Base-by-base conservation (phyloP, 2,329 filamentous ascomycete genomes). In the Pseudogymnoascus sp. region DNA sequence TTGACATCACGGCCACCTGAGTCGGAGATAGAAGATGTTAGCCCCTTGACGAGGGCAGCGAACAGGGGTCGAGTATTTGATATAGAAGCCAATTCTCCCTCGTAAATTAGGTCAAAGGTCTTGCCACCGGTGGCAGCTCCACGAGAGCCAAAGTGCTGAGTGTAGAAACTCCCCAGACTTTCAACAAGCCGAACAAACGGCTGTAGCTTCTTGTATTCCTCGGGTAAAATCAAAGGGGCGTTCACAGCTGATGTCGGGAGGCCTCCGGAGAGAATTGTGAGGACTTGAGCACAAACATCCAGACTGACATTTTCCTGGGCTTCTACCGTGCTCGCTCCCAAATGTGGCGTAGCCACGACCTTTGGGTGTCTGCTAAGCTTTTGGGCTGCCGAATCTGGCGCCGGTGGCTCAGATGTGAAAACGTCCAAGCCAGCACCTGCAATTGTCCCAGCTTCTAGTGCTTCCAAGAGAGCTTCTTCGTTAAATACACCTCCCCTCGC, bases 241-340 rank as follows among this genome's bases (percentile, higher is more conserved):
- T 95, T 93, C 71, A 93, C 90, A 4, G 90, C 89, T 18, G 83
- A 85, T 1, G 88, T 89, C 0, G 90, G 90, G 1, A 93, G 79
- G 0, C 88, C 87, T 2, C 90, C 90, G 0, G 80, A 79, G 2
- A 95, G 78, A 43, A 93, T 90, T 64, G 87, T 83, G 0, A 89
- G 80, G 11, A 93, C 88, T 75, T 95, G 90, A 36, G 88, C 87
- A 74, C 90, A 93, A 7, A 93, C 90, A 69, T 93, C 90, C 66
- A 93, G 83, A 1, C 88, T 90, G 3, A 93, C 90, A 65, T 92
- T 93, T 71, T 93, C 89, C 73, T 95, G 90, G 0, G 90, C 90
- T 79, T 95, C 90, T 36, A 89, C 82, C 0, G 90, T 95, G 0
- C 87, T 90, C 0, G 90, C 90, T 6, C 90, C 90, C 0, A 95